These are phyloP conservation scores for Yueomyces sp. DNA, from an alignment of 805 yeast species.

Conservation along the genomic window DNA sequence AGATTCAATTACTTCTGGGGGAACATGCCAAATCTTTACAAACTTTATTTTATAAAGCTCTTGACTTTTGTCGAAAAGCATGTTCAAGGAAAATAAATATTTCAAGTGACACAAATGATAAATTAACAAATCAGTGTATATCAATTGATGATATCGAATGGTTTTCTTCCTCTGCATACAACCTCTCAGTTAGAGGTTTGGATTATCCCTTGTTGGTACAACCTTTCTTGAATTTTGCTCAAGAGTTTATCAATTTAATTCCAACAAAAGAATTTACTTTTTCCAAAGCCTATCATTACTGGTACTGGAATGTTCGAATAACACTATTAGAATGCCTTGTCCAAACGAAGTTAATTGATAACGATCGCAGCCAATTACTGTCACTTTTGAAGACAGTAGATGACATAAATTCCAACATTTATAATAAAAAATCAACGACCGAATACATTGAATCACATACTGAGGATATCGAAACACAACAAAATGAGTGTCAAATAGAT, in stretches of 20 bases:
- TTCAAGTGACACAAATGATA: background rate
- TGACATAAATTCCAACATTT: background rate
- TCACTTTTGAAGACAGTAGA: background rate
- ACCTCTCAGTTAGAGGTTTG: constrained; percentile 18
- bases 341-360: background rate
- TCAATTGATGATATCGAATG: constrained; percentile 27
- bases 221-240: constrained; percentile 13
- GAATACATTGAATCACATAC: background rate
- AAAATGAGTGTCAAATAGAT: background rate
- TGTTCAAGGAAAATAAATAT: constrained; percentile 3
- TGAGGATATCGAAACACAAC: background rate
- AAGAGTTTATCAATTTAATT: constrained; percentile 7
- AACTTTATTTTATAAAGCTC: constrained; percentile 1
- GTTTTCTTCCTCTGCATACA: constrained; percentile 27
- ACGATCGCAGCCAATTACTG: no score
- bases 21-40: constrained; percentile 3
- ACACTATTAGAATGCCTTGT: background rate
- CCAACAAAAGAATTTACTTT: constrained; percentile 11
- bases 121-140: constrained; percentile 5
- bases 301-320: constrained; percentile 15
- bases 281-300: constrained; percentile 12
- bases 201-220: constrained; percentile 4
- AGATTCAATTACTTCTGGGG: background rate
- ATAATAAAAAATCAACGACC: background rate
- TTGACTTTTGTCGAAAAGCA: constrained; percentile 5